Conservation (phyloP, 345 rosid genomes). For the Moringa oleifera region DNA sequence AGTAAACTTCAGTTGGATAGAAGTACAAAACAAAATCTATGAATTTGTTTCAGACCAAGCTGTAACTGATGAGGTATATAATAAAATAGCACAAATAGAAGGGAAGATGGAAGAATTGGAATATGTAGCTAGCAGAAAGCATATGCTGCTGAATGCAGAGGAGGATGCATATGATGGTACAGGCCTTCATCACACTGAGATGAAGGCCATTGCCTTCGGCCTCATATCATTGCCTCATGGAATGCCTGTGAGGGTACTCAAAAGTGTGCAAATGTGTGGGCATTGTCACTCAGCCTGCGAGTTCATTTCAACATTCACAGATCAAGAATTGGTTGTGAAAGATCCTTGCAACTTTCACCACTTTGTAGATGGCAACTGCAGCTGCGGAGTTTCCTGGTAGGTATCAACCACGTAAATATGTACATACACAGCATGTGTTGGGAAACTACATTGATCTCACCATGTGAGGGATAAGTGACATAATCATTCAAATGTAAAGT, state of each 20-base stretch:
- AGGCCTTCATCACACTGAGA: conserved; percentile 19
- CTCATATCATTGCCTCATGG: conserved; percentile 13
- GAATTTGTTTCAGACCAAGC: conserved; percentile 17
- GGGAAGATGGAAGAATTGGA: conserved; percentile 17
- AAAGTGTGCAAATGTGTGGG: conserved; percentile 22
- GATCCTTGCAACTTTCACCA: conserved; percentile 22
- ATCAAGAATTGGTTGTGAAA: conserved; percentile 17
- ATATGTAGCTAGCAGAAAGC: conserved; percentile 13
- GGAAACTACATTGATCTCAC: background rate
- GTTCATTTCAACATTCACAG: conserved; percentile 24
- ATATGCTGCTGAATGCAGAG: conserved; percentile 13
- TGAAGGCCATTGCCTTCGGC: conserved; percentile 22
- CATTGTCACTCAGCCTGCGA: conserved; percentile 19
- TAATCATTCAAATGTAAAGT: background rate
- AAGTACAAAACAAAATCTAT: conserved; percentile 14
- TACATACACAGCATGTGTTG: background rate
- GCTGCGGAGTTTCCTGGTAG: conserved; percentile 21
- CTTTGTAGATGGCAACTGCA: conserved; percentile 22
- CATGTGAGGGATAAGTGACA: background rate
- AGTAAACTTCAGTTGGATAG: conserved; percentile 16
- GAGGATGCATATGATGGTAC: conserved; percentile 20
- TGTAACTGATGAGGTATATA: background rate
- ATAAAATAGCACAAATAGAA: conserved; percentile 17
- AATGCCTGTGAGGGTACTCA: conserved; percentile 17
- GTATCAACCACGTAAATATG: background rate